Conservation (phyloP, 2,329 filamentous ascomycete species). For the Clonostachys rhizophaga region DNA sequence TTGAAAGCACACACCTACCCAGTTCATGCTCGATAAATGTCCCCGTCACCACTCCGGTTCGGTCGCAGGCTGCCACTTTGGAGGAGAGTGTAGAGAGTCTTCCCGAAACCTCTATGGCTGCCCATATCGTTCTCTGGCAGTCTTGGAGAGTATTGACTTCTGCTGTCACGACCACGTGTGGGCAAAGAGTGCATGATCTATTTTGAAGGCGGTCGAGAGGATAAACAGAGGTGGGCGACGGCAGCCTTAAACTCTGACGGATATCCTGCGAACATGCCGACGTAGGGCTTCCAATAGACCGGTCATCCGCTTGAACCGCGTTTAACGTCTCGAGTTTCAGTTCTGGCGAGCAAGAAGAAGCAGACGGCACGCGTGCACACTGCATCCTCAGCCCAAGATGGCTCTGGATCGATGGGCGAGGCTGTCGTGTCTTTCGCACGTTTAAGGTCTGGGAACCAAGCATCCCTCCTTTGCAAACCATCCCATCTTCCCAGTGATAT, state of each 20-base stretch:
- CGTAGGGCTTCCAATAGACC: too few species aligned
- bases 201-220: background rate
- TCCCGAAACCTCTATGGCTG: slow-evolving; percentile 8
- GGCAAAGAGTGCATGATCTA: slow-evolving; percentile 5
- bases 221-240: too few species aligned
- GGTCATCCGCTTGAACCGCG: too few species aligned
- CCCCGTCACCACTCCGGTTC: background rate
- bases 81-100: slow-evolving; percentile 4
- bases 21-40: slow-evolving; percentile 5
- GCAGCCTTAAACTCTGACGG: too few species aligned
- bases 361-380: too few species aligned
- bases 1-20: background rate
- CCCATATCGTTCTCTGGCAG: slow-evolving; percentile 7
- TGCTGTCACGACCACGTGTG: slow-evolving; percentile 5
- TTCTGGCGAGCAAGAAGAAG: too few species aligned
- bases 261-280: too few species aligned
- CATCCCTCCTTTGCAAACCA: background rate
- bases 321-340: too few species aligned
- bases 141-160: slow-evolving; percentile 4
- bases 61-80: background rate
- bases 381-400: background rate
- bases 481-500: background rate
- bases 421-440: slow-evolving; percentile 2
- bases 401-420: background rate
- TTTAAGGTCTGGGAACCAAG: background rate